Evolutionary conservation across 108 stramenopile genomes (phyloP).

Genomic region (Cyclotella sp.): DNA sequence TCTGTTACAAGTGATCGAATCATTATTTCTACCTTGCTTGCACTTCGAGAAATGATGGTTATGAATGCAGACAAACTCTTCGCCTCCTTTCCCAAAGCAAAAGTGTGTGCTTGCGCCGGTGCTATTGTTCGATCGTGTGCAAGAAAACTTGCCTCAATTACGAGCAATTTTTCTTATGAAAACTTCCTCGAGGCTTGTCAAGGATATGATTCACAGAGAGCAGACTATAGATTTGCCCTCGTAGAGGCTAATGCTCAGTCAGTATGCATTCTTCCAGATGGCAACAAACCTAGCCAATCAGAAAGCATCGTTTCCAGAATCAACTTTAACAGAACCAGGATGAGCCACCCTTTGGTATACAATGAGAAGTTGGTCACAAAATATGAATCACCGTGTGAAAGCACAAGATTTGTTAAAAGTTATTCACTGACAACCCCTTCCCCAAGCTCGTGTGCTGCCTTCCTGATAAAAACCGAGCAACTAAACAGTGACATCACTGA

Average conservation of each 20-base stretch:
- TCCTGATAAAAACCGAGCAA: too few relatives aligned
- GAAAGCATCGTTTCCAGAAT: constrained; percentile 6
- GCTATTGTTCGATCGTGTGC: constrained; percentile 6
- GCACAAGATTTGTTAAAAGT: too few relatives aligned
- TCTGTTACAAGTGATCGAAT: constrained; percentile 10
- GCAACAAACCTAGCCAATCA: constrained; percentile 2
- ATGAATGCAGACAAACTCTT: constrained; percentile 16
- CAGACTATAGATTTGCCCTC: constrained; percentile 21
- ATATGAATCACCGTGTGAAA: not conserved
- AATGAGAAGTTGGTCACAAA: not conserved
- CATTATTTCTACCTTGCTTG: constrained; percentile 30
- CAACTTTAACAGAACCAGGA: constrained; percentile 18
- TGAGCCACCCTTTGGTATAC: constrained; percentile 13
- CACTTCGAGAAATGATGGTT: constrained; percentile 24
- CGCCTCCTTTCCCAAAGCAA: not conserved
- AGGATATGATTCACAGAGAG: constrained; percentile 13
- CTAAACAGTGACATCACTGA: too few relatives aligned
- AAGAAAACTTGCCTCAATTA: not conserved
- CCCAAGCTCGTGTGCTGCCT: too few relatives aligned
- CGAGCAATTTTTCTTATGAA: constrained; percentile 6
- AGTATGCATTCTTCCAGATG: constrained; percentile 8
- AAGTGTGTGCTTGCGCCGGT: not conserved
- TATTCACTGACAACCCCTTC: too few relatives aligned
- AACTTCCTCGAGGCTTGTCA: not conserved
- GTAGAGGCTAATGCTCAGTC: constrained; percentile 12